These are phyloP conservation scores for Astrothelium subdiscretum DNA, from an alignment of 495 filamentous ascomycete species.

Conservation along the genomic window DNA sequence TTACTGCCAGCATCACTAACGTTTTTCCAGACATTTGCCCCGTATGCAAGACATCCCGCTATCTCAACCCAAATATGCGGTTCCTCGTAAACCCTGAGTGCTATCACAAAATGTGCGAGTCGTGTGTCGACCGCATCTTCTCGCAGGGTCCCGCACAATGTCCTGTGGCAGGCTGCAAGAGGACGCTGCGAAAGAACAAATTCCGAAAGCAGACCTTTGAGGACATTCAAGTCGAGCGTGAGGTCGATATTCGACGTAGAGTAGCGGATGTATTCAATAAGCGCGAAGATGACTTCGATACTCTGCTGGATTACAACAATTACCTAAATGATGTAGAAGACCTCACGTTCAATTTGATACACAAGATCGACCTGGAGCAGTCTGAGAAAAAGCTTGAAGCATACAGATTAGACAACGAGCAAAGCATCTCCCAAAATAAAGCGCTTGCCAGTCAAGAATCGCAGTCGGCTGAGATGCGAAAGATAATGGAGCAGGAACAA, in stretches of 20 bases:
- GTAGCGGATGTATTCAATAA: constrained; percentile 80
- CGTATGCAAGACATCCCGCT: constrained; percentile 89
- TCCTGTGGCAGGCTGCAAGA: constrained; percentile 74
- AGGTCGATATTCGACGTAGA: constrained; percentile 79
- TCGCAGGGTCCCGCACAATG: constrained; percentile 80
- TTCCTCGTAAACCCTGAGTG: constrained; percentile 97
- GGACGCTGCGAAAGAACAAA: constrained; percentile 69
- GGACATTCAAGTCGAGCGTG: constrained; percentile 80
- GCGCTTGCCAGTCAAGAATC: constrained; percentile 43
- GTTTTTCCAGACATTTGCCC: constrained; percentile 67
- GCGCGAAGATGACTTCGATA: constrained; percentile 80
- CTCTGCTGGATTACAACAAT: constrained; percentile 72
- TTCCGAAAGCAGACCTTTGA: constrained; percentile 86
- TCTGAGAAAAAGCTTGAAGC: constrained; percentile 56
- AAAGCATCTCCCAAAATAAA: constrained; percentile 45
- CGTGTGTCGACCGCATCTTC: constrained; percentile 91
- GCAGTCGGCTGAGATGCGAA: constrained; percentile 37
- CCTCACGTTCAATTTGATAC: constrained; percentile 76
- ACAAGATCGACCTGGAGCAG: constrained; percentile 53
- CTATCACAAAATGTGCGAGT: constrained; percentile 97
- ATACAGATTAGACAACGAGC: constrained; percentile 57
- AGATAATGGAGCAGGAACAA: constrained; percentile 61
- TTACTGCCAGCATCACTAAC: constrained; percentile 20
- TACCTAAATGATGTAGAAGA: constrained; percentile 91
- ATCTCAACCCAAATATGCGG: constrained; percentile 83